A percentile compares a stretch with the other conserved stretches of the same genome.
Evolutionary conservation across 768 basidiomycete genomes (phyloP).

Genomic region (Xerocomellus amylosporus): DNA sequence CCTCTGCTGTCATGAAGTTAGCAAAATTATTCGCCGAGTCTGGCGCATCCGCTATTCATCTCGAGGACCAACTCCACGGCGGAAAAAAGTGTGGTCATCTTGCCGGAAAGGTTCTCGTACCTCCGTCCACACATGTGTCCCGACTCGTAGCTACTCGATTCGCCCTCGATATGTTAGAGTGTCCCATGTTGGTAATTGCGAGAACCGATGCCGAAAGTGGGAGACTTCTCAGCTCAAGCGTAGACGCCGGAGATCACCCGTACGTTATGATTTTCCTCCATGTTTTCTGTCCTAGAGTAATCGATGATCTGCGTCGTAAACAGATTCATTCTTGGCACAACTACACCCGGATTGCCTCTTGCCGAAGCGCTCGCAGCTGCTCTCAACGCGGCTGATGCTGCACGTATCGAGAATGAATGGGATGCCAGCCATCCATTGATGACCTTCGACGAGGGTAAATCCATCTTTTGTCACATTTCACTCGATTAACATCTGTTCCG

Average conservation of each 20-base stretch:
- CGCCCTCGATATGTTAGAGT: conserved; percentile 87
- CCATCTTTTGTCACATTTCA: conserved; percentile 44
- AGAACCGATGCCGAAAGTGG: conserved; percentile 90
- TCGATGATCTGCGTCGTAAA: conserved; percentile 10
- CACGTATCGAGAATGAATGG: conserved; percentile 76
- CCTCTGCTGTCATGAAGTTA: conserved; percentile 93
- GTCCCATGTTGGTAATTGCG: conserved; percentile 85
- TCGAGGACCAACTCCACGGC: conserved; percentile 93
- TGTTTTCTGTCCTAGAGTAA: conserved; percentile 3
- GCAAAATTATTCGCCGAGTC: conserved; percentile 94
- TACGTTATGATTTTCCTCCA: conserved; percentile 31
- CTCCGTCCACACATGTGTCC: conserved; percentile 81
- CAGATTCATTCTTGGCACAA: conserved; percentile 68
- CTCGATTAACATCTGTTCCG: background rate
- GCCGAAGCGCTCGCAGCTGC: conserved; percentile 71
- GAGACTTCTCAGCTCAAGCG: conserved; percentile 77
- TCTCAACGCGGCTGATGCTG: conserved; percentile 63
- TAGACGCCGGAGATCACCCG: conserved; percentile 77
- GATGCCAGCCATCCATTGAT: conserved; percentile 61
- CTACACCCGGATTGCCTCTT: conserved; percentile 46
- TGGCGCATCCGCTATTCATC: conserved; percentile 85
- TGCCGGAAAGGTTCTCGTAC: conserved; percentile 90
- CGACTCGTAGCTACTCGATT: conserved; percentile 84
- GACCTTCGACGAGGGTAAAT: conserved; percentile 81
- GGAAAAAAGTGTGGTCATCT: conserved; percentile 95